Evolutionary conservation across 2,329 filamentous ascomycete species (phyloP).

Genomic region (Fusarium sp.): DNA sequence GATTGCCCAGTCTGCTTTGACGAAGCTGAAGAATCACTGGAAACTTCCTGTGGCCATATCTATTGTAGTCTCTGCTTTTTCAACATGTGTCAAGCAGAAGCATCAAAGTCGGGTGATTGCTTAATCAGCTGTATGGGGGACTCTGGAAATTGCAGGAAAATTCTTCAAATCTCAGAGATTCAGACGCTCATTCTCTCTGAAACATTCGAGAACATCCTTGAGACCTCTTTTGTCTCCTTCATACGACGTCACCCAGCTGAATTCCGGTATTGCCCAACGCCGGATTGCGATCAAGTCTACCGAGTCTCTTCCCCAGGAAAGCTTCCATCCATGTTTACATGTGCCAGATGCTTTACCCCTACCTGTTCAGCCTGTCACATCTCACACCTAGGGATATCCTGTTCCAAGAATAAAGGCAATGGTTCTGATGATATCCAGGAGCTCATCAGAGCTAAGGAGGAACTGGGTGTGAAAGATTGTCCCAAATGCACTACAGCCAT

Average conservation of each 20-base stretch:
- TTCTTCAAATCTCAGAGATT: neutral
- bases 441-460: neutral
- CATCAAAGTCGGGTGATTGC: neutral
- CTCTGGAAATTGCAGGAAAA: neutral
- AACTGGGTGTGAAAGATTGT: neutral
- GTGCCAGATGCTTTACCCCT: neutral
- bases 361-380: neutral
- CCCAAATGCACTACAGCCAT: neutral
- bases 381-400: neutral
- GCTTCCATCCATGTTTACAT: neutral
- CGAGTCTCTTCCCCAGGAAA: neutral
- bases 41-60: neutral
- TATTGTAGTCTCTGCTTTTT: neutral
- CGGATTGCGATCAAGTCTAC: neutral
- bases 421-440: neutral
- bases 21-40: neutral
- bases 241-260: neutral
- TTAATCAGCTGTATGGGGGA: neutral
- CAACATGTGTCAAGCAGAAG: neutral
- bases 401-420: neutral
- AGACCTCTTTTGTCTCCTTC: neutral
- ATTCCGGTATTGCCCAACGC: neutral
- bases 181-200: neutral
- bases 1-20: neutral
- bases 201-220: neutral